Percentiles rank a stretch among this genome's conserved stretches.
These are phyloP conservation scores for Eucalyptus marginata DNA, from an alignment of 345 rosid genomes.

Conservation along the genomic window DNA sequence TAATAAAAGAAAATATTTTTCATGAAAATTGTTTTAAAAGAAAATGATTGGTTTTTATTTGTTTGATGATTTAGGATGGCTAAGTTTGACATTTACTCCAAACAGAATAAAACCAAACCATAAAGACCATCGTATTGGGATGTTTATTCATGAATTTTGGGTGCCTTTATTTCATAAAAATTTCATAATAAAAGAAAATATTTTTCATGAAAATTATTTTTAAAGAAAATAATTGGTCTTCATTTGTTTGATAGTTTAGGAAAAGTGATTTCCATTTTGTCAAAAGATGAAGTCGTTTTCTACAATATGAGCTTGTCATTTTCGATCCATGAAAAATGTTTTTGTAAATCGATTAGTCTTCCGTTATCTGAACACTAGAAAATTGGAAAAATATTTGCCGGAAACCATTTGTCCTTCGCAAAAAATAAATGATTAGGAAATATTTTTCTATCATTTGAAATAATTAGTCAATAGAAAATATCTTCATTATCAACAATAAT, in stretches of 20 bases:
- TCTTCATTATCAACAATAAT: not conserved
- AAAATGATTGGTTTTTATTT: no score
- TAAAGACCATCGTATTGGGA: not conserved
- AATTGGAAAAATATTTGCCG: accelerated
- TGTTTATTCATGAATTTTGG: not conserved
- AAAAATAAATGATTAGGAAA: accelerated
- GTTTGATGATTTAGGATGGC: not conserved
- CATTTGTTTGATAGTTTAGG: not conserved
- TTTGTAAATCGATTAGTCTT: accelerated
- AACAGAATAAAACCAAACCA: not conserved
- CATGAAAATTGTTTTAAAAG: no score
- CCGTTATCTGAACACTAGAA: accelerated
- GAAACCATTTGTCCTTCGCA: accelerated
- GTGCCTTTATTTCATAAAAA: not conserved
- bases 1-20: not conserved
- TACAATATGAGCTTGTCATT: accelerated
- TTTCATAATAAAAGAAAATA: not conserved
- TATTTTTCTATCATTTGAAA: not conserved
- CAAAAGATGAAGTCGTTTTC: not conserved
- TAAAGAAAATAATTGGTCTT: not conserved
- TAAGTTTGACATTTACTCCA: not conserved
- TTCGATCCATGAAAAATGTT: not conserved
- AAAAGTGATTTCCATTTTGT: not conserved
- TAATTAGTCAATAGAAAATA: no score
- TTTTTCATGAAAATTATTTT: not conserved